A percentile compares a stretch with the other conserved stretches of the same genome.
Conservation (phyloP, 192 early-diverging fungal genomes). For the Oehlia diaphana region DNA sequence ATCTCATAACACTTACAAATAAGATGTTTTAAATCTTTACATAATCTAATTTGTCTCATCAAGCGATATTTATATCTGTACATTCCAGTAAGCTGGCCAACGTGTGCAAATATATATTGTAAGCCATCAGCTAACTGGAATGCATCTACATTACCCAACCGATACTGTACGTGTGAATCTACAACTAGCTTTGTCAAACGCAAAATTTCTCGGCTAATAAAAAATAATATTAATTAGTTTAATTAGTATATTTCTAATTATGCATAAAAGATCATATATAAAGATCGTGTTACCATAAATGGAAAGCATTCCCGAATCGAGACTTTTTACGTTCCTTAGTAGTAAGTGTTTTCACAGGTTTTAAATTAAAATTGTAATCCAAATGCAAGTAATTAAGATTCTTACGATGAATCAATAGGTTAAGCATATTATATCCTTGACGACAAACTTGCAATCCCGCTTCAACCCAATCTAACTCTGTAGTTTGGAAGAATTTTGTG, state of each 20-base stretch:
- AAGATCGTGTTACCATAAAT: slow-evolving; percentile 56
- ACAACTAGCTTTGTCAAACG: slow-evolving; percentile 96
- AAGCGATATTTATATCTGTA: slow-evolving; percentile 99
- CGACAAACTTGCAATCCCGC: slow-evolving; percentile 97
- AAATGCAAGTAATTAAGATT: slow-evolving; percentile 97
- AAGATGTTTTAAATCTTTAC: slow-evolving; percentile 93
- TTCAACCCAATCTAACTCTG: slow-evolving; percentile 99
- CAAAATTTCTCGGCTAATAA: slow-evolving; percentile 86
- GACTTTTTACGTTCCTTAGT: slow-evolving; percentile 99
- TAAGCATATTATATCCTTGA: slow-evolving; percentile 99
- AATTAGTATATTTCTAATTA: neutral
- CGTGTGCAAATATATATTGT: slow-evolving; percentile 98
- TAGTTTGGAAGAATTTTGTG: slow-evolving; percentile 99
- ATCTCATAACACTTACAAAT: slow-evolving; percentile 41
- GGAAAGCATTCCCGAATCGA: slow-evolving; percentile 98
- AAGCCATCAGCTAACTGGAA: slow-evolving; percentile 99
- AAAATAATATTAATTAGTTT: too few relatives aligned
- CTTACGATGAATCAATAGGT: slow-evolving; percentile 97
- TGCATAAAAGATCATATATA: neutral
- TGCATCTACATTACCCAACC: slow-evolving; percentile 96
- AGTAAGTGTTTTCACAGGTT: slow-evolving; percentile 97
- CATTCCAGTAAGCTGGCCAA: slow-evolving; percentile 99
- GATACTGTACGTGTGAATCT: slow-evolving; percentile 97
- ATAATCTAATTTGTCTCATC: slow-evolving; percentile 92
- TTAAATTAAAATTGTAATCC: slow-evolving; percentile 99